Evolutionary conservation across 345 rosid species (phyloP), one percentile per base, ranked within the genome.

Genomic region (Camelina laxa): DNA sequence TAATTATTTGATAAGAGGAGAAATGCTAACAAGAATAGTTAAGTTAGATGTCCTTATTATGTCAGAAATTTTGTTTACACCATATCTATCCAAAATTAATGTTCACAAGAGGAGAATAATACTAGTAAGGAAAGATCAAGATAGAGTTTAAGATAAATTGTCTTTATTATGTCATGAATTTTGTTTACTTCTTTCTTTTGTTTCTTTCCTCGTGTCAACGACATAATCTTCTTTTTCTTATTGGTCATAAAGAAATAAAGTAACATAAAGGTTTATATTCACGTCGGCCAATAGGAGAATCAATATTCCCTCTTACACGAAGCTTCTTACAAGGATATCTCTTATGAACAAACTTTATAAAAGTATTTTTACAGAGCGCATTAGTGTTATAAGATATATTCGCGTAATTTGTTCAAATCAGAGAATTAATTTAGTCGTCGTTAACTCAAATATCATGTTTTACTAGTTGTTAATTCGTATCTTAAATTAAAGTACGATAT

Each of bases 161-260:
- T 47, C 10, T 65, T 65, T 65, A 17, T 9, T 65, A 11, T 14
- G 60, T 55, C 20, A 31, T 56, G 17, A 61, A 17, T 6, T 24
- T 7, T 49, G 31, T 49, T 49, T 35, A 35, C 20, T 50, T 66
- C 24, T 16, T 16, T 9, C 19, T 7, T 27, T 31, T 30, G 45
- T 45, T 10, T 44, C 39, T 64, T 55, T 55, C 27, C n/a, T 62
- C 24, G 55, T 63, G 65, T 65, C 71, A 65, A 73, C 71, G 64
- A 36, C 71, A 27, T 27, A 73, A 56, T n/a, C 5, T 21, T 38
- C 31, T 50, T 33, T 56, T 56, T 65, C 31, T 33, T 19, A 65
- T 56, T 56, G 12, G 71, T 45, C 65, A 24, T 17, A 73, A 73
- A 20, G 9, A 33, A 72, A 30, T 10, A 38, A 38, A 38, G 22